Evolutionary conservation across 2,329 filamentous ascomycete species (phyloP).

Genomic region (Amesomyces nigricolor): DNA sequence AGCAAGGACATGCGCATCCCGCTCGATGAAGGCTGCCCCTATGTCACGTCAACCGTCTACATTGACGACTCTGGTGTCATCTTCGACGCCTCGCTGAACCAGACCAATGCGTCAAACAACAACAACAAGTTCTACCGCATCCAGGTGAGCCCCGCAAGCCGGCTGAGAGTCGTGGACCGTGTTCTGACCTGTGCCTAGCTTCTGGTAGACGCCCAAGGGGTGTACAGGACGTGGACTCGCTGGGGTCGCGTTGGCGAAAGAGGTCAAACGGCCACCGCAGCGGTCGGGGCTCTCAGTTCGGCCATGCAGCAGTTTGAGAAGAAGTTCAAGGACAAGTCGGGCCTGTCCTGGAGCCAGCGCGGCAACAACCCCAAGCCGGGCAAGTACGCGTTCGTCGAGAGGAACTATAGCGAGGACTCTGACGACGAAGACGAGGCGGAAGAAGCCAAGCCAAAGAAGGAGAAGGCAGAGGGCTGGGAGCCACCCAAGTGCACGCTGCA

Average conservation of each 20-base stretch:
- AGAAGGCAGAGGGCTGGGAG: constrained; percentile 33
- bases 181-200: constrained; percentile 33
- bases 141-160: constrained; percentile 46
- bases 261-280: constrained; percentile 45
- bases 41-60: constrained; percentile 49
- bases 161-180: neutral
- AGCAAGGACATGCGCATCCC: constrained; percentile 43
- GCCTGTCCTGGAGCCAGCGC: constrained; percentile 50
- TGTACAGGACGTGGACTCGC: constrained; percentile 63
- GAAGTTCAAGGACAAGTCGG: constrained; percentile 59
- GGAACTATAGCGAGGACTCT: constrained; percentile 65
- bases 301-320: constrained; percentile 50
- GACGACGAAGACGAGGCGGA: constrained; percentile 50
- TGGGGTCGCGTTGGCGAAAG: constrained; percentile 72
- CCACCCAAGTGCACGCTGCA: constrained; percentile 52
- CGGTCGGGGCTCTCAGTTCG: constrained; percentile 36
- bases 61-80: constrained; percentile 62
- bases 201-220: constrained; percentile 34
- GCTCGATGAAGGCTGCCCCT: constrained; percentile 42
- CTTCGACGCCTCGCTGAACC: constrained; percentile 74
- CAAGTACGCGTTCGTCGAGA: constrained; percentile 77
- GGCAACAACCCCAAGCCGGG: constrained; percentile 52
- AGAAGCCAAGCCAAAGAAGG: constrained; percentile 22
- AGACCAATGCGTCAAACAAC: constrained; percentile 65
- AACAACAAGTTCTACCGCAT: constrained; percentile 81